Conservation (phyloP, 2,329 filamentous ascomycete genomes). For the Macrophomina phaseolina region DNA sequence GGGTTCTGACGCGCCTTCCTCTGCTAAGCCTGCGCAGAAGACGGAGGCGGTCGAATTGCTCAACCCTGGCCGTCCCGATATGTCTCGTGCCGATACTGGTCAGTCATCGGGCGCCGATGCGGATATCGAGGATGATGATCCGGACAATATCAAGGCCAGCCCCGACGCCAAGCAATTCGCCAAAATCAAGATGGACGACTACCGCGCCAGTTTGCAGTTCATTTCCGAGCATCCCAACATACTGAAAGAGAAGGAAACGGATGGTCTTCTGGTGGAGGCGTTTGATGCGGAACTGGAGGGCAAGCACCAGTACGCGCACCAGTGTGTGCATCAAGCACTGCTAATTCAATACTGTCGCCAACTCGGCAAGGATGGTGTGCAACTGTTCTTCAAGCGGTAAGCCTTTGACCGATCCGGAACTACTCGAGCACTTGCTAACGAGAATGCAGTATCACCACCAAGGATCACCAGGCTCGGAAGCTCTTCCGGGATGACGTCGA, state of each 20-base stretch:
- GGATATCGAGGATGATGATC: conserved; percentile 69
- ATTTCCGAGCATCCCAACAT: conserved; percentile 80
- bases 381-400: conserved; percentile 89
- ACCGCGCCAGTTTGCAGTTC: conserved; percentile 74
- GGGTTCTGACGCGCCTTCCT: conserved; percentile 40
- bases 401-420: not conserved
- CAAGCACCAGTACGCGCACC: conserved; percentile 75
- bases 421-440: not conserved
- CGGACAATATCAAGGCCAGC: conserved; percentile 77
- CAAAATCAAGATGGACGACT: conserved; percentile 76
- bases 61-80: conserved; percentile 65
- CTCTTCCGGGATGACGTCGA: conserved; percentile 94
- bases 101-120: conserved; percentile 65
- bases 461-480: conserved; percentile 85
- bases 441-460: conserved; percentile 71
- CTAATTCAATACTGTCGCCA: conserved; percentile 94
- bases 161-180: conserved; percentile 81
- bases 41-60: conserved; percentile 68
- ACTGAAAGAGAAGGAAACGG: conserved; percentile 82
- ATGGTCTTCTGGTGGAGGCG: conserved; percentile 87
- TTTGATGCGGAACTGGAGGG: conserved; percentile 85
- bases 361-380: conserved; percentile 84
- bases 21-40: conserved; percentile 46
- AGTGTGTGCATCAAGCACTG: conserved; percentile 91
- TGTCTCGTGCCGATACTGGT: conserved; percentile 48